Conservation (phyloP, 2,329 filamentous ascomycete genomes). For the Sporothrix globosa region DNA sequence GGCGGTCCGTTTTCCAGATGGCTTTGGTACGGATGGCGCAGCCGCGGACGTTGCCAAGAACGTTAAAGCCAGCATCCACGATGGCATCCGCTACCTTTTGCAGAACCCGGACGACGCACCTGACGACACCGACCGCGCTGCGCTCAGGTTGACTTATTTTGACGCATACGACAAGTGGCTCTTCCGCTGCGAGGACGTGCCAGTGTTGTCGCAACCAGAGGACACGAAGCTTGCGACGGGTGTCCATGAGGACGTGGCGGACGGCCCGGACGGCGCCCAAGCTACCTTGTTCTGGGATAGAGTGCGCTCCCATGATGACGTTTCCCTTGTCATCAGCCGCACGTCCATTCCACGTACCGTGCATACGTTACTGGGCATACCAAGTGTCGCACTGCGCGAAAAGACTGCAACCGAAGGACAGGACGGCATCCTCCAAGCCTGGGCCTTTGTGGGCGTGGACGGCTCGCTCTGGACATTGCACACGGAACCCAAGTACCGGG, state of each 20-base stretch:
- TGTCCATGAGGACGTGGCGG: not conserved
- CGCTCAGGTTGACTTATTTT: constrained; percentile 40
- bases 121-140: not conserved
- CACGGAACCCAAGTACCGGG: constrained; percentile 63
- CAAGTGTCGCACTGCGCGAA: constrained; percentile 52
- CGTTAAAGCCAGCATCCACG: constrained; percentile 50
- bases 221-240: constrained; percentile 38
- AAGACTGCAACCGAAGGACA: constrained; percentile 36
- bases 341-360: constrained; percentile 61
- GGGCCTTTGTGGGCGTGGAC: constrained; percentile 66
- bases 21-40: constrained; percentile 25
- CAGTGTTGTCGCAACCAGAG: constrained; percentile 46
- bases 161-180: constrained; percentile 61
- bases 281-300: constrained; percentile 56
- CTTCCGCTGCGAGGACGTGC: constrained; percentile 54
- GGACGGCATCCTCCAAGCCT: constrained; percentile 60
- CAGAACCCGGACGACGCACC: constrained; percentile 28
- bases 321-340: constrained; percentile 57
- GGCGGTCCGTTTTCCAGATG: constrained; percentile 36
- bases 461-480: constrained; percentile 64
- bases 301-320: constrained; percentile 54
- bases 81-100: constrained; percentile 43
- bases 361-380: constrained; percentile 50
- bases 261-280: too few relatives aligned
- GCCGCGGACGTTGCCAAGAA: not conserved